phyloP scores from a whole-genome alignment of 257 asterid species.

The Fraxinus cuspidata region DNA sequence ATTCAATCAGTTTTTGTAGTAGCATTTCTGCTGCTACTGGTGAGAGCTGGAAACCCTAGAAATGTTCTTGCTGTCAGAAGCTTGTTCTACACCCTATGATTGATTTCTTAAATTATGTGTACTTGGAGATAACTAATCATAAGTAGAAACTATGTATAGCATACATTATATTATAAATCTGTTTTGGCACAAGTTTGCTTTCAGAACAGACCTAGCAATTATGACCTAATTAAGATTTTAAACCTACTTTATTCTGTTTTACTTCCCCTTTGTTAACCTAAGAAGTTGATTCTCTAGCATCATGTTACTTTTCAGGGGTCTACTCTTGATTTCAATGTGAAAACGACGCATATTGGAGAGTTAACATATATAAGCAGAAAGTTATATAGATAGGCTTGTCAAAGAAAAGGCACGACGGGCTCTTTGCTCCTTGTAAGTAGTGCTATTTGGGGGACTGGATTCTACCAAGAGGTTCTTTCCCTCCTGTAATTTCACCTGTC shows the following conservation, averaged over 20 bases:
- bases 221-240: constrained; percentile 27
- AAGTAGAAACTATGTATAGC: constrained; percentile 18
- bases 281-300: not conserved
- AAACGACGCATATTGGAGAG: not conserved
- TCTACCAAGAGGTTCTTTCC: too few species aligned
- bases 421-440: too few species aligned
- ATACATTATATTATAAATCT: not conserved
- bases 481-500: too few species aligned
- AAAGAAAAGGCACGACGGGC: too few species aligned
- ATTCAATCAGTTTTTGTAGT: not conserved
- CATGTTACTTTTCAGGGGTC: not conserved
- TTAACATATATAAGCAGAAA: not conserved
- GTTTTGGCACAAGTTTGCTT: not conserved
- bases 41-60: constrained; percentile 38
- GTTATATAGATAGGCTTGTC: not conserved
- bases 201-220: not conserved
- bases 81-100: constrained; percentile 21
- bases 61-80: constrained; percentile 15
- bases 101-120: constrained; percentile 17
- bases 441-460: too few species aligned
- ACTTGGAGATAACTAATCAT: constrained; percentile 14
- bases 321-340: not conserved
- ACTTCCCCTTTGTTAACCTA: not conserved
- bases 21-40: constrained; percentile 9
- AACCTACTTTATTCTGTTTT: not conserved